Base-by-base conservation (phyloP, 2,329 filamentous ascomycete species). In the Mollisia scopiformis region DNA sequence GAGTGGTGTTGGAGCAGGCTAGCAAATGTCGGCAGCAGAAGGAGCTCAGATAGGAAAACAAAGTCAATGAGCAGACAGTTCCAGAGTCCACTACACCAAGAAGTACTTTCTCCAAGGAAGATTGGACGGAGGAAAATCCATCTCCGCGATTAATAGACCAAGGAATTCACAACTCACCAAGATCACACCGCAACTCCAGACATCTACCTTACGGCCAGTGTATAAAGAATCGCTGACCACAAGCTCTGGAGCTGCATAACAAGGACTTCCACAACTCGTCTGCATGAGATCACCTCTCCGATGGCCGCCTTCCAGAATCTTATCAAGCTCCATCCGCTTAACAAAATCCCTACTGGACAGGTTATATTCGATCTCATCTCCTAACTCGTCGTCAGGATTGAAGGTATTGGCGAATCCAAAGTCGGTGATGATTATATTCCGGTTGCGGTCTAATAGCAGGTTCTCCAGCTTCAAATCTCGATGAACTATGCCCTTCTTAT, bases 351-450 rank as follows among this genome's bases (percentile, higher is more conserved):
- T 90, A 73, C 97, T 94, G 27, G 86, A 85, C 23, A 99, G 80
- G 65, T 93, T 91, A 71, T 92, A 86, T 76, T 98, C 95, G 67
- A 97, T 90, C 61, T 97, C 93, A 62, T 97, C 92, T 4, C 86
- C 87, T 39, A 99, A 83, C 74, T 97, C 93, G 72, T 99, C 95
- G 35, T 82, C 79, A 0, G 95, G 87, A 72, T 97, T 91, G 73
- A 99, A 99, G 0, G 93, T 98, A 77, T 99, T 99, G 68, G 95
- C 95, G 75, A 99, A 99, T 19, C 95, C 95, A 77, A 99, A 99
- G 78, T 99, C 95, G 16, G 95, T 99, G 73, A 99, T 99, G 78
- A 99, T 99, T 73, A 99, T 98, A 80, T 99, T 99, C 65, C 93
- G 90, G 74, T 99, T 97, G 65, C 94, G 89, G 77, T 99, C 95